Evolutionary conservation across 2,329 filamentous ascomycete species (phyloP), one percentile per base, ranked within the genome.

Genomic region (Dactylonectria estremocensis): DNA sequence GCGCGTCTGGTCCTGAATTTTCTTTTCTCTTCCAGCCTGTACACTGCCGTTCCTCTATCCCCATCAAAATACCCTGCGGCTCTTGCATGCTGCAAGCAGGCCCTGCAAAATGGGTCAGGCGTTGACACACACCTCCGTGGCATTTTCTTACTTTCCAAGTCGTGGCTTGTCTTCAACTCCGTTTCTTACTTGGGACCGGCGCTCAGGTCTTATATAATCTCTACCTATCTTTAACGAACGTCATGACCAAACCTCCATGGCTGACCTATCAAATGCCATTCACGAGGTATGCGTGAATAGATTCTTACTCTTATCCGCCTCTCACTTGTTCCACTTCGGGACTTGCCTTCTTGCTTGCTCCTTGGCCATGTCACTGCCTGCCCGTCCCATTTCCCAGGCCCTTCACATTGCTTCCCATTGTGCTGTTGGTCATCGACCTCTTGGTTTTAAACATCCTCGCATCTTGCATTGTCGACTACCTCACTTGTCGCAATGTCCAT

Each of bases 271-370:
- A 53, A 48, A 76, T 77, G 77, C 72, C 61, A 73, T 76, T 74
- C 76, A 78, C 75, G 75, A 77, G 74, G 75, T 78, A 78, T 77
- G 77, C 76, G 76, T 79, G 77, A 72, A 77, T 71, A 68, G 56
- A 70, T 76, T 73, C 68, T 74, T 76, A 70, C 66, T 76, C 67
- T 70, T 67, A 67, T 58, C 16, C 33, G 45, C 50, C 50, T 69
- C 63, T 64, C 62, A 67, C 35, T 58, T 28, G 24, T 43, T 57
- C 54, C 64, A 54, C 45, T 8, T 53, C 52, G 60, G 59, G 53
- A 58, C 63, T 56, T 53, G 22, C 65, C 53, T 61, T 57, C 40
- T 40, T 33, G 65, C 53, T 65, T 55, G 33, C 45, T 56, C 35
- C 54, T 28, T 18, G 40, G 37, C 28, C 61, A 43, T 53, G 33